These are phyloP conservation scores for Backusella macrospora DNA, from an alignment of 192 early-diverging fungal genomes.

Conservation along the genomic window DNA sequence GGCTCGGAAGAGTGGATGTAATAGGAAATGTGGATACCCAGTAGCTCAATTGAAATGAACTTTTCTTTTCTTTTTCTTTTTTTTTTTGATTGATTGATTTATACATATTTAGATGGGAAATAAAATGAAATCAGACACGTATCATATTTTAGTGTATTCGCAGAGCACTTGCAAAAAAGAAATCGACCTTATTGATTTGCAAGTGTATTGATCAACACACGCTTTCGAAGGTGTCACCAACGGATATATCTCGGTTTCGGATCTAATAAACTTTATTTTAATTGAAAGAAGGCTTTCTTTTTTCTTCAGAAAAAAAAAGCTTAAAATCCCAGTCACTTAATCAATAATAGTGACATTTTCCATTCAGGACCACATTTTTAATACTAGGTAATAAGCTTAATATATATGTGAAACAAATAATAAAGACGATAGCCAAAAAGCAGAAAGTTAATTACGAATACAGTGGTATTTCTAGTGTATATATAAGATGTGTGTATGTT, in stretches of 20 bases:
- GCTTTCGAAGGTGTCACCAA: neutral
- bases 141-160: too few relatives aligned
- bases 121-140: too few relatives aligned
- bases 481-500: neutral
- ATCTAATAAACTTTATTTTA: neutral
- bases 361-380: neutral
- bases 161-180: neutral
- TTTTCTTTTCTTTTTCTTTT: too few relatives aligned
- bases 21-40: neutral
- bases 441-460: neutral
- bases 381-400: neutral
- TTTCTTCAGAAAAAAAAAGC: constrained; percentile 5
- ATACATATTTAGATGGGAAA: too few relatives aligned
- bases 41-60: neutral
- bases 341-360: neutral
- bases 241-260: neutral
- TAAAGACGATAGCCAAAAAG: neutral
- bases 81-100: too few relatives aligned
- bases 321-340: constrained; percentile 9
- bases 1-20: constrained; percentile 7
- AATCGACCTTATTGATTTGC: neutral
- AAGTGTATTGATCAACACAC: neutral
- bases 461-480: neutral
- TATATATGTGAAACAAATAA: neutral
- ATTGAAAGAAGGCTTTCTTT: neutral